Conservation (phyloP, 1,139 yeast genomes). For the Hyphopichia buzzinii region DNA sequence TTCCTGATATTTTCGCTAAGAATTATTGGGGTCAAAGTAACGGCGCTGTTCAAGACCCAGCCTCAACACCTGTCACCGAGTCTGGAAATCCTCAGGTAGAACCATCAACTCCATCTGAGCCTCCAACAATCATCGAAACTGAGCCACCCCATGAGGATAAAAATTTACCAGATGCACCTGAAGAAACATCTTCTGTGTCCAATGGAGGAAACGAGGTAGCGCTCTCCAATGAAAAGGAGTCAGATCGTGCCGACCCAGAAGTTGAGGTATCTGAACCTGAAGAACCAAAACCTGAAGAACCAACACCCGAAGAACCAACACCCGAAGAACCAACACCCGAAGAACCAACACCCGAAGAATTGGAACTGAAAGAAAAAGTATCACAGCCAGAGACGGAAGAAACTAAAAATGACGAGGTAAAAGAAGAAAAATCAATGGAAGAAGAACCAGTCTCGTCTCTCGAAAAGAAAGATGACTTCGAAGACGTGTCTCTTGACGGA, state of each 20-base stretch:
- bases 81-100: conserved; percentile 1
- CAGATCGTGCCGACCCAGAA: too few relatives aligned
- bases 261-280: conserved; percentile 8
- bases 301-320: conserved; percentile 2
- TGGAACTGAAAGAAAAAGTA: conserved; percentile 7
- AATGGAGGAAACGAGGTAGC: conserved; percentile 18
- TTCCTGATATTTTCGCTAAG: conserved; percentile 46
- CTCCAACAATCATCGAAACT: conserved; percentile 12
- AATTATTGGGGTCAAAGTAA: conserved; percentile 35
- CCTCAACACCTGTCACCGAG: not conserved
- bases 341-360: conserved; percentile 6
- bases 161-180: conserved; percentile 9
- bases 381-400: conserved; percentile 3
- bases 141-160: conserved; percentile 11
- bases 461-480: conserved; percentile 1
- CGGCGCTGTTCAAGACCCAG: not conserved
- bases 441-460: conserved; percentile 6
- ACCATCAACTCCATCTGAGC: conserved; percentile 1
- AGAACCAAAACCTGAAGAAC: conserved; percentile 2
- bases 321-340: conserved; percentile 6
- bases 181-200: conserved; percentile 11
- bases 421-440: conserved; percentile 5
- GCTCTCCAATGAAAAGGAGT: not conserved
- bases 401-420: conserved; percentile 3
- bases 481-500: conserved; percentile 5